Conservation (phyloP, 1,284 basidiomycete genomes). For the Kalmanozyma brasiliensis region DNA sequence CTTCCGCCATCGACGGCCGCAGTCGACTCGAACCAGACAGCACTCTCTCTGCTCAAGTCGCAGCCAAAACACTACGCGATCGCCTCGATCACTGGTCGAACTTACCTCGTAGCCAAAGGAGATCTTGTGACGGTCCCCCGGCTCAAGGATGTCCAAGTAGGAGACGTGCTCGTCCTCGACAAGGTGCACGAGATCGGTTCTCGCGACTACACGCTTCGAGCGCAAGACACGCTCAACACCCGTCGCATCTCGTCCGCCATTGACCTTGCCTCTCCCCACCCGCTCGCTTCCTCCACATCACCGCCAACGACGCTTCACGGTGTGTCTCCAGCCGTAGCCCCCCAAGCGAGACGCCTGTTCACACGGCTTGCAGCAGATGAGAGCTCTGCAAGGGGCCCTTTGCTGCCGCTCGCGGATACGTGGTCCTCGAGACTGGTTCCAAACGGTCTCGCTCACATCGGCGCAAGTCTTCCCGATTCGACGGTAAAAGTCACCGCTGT, state of each 20-base stretch:
- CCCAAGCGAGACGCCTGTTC: constrained; percentile 34
- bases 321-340: constrained; percentile 14
- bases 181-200: constrained; percentile 93
- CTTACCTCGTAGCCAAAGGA: constrained; percentile 86
- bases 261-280: constrained; percentile 16
- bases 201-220: constrained; percentile 89
- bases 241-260: constrained; percentile 37
- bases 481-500: constrained; percentile 82
- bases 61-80: constrained; percentile 87
- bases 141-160: constrained; percentile 76
- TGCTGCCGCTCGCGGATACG: constrained; percentile 43
- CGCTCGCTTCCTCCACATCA: not conserved
- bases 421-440: constrained; percentile 60
- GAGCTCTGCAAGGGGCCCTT: not conserved
- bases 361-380: constrained; percentile 19
- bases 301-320: constrained; percentile 7
- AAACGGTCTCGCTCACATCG: constrained; percentile 60
- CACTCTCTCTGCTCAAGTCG: constrained; percentile 69
- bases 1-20: not conserved
- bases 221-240: constrained; percentile 55
- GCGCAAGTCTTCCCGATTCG: constrained; percentile 44
- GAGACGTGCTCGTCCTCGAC: constrained; percentile 84
- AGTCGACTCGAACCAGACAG: constrained; percentile 40
- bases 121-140: constrained; percentile 92
- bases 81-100: constrained; percentile 85